Evolutionary conservation across 2,329 filamentous ascomycete genomes (phyloP).

Genomic region (Coniochaeta prunicola): DNA sequence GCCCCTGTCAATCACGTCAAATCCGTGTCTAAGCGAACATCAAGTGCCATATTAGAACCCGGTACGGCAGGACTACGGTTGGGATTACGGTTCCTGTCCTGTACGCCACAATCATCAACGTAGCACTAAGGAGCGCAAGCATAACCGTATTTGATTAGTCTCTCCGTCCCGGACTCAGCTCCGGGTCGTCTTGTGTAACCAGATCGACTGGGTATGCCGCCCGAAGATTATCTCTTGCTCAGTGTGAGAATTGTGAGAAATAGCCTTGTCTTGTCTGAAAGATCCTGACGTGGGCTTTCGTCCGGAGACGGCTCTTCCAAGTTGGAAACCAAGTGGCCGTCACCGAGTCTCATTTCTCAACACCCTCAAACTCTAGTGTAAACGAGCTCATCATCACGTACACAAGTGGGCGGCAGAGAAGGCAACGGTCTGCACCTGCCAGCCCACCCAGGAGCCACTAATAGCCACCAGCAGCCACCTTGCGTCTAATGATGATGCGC

Average conservation of each 20-base stretch:
- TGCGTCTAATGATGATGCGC: constrained; percentile 18
- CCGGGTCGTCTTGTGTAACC: neutral
- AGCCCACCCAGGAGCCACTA: constrained; percentile 5
- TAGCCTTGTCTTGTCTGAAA: neutral
- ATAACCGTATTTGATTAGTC: neutral
- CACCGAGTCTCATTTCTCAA: neutral
- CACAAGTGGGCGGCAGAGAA: neutral
- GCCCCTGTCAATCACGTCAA: neutral
- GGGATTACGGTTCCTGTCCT: neutral
- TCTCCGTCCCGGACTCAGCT: neutral
- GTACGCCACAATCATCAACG: neutral
- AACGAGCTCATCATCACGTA: neutral
- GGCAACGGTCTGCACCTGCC: constrained; percentile 7
- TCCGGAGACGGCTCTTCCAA: neutral
- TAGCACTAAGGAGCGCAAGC: neutral
- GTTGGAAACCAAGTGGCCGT: neutral
- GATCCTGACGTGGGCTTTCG: neutral
- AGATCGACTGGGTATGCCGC: neutral
- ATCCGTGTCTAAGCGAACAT: neutral
- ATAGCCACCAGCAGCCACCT: neutral
- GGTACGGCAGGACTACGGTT: neutral
- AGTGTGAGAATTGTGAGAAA: no score
- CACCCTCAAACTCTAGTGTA: neutral
- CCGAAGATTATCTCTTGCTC: neutral
- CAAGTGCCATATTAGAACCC: no score